phyloP scores from a whole-genome alignment of 352 stramenopile species.

The Chrysophaeum taylorii region DNA sequence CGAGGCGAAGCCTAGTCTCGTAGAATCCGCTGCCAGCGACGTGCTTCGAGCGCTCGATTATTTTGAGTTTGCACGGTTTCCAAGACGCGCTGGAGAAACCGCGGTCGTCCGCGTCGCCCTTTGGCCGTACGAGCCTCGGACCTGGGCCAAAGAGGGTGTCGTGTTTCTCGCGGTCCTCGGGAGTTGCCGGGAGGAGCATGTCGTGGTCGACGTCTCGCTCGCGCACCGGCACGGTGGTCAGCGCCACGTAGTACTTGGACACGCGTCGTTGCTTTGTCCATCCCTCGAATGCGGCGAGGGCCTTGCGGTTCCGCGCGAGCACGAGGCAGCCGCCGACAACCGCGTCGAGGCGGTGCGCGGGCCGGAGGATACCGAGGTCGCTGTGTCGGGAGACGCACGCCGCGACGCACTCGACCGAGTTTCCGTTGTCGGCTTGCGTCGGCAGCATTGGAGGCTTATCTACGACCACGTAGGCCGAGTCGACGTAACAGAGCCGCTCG shows the following conservation, averaged over 20 bases:
- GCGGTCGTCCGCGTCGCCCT: too few species aligned
- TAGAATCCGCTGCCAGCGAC: slow-evolving; percentile 44
- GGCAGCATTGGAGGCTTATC: slow-evolving; percentile 56
- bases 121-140: not conserved
- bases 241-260: not conserved
- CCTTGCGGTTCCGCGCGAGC: slow-evolving; percentile 47
- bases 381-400: slow-evolving; percentile 46
- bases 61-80: slow-evolving; percentile 51
- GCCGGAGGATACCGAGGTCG: slow-evolving; percentile 30
- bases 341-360: slow-evolving; percentile 51
- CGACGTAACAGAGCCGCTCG: not conserved
- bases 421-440: slow-evolving; percentile 52
- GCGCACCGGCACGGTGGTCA: not conserved
- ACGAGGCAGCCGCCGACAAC: slow-evolving; percentile 54
- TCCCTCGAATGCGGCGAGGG: not conserved
- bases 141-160: not conserved
- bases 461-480: not conserved
- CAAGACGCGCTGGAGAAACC: slow-evolving; percentile 35
- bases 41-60: slow-evolving; percentile 47
- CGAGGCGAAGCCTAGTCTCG: slow-evolving; percentile 49
- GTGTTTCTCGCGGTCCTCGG: not conserved
- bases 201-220: not conserved
- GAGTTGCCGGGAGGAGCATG: not conserved
- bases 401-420: slow-evolving; percentile 52
- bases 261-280: not conserved